These are phyloP conservation scores for Bipolaris cookei DNA, from an alignment of 2,329 filamentous ascomycete genomes.

Conservation along the genomic window DNA sequence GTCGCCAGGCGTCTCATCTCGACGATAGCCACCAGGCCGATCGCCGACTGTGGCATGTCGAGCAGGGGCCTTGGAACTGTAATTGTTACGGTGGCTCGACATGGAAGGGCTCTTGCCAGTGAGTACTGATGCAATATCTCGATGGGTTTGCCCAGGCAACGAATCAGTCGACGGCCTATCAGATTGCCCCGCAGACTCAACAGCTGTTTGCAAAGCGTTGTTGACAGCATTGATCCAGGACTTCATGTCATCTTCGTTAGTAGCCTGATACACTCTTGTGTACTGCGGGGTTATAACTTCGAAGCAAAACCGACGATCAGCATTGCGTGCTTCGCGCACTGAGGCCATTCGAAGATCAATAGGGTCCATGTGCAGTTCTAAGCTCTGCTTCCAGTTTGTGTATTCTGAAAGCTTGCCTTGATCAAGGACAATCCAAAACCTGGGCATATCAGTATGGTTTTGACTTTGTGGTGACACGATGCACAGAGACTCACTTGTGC, in stretches of 20 bases:
- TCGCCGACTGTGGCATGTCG: constrained; percentile 92
- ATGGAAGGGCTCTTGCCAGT: constrained; percentile 88
- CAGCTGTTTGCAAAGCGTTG: constrained; percentile 93
- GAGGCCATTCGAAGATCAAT: constrained; percentile 97
- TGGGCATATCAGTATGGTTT: constrained; percentile 51
- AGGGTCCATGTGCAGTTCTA: constrained; percentile 96
- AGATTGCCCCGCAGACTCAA: constrained; percentile 74
- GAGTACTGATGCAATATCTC: constrained; percentile 90
- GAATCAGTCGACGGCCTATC: constrained; percentile 59
- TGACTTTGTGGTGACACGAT: not conserved
- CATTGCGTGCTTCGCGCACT: constrained; percentile 91
- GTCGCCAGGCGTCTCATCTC: constrained; percentile 77
- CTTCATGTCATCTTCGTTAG: constrained; percentile 96
- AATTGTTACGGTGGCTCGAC: constrained; percentile 61
- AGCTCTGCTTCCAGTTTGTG: constrained; percentile 97
- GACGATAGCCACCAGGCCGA: constrained; percentile 71
- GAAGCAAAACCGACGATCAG: constrained; percentile 94
- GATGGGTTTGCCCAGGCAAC: constrained; percentile 65
- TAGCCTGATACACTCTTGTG: constrained; percentile 96
- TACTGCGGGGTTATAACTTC: constrained; percentile 97
- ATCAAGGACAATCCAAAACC: constrained; percentile 98
- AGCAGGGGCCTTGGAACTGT: constrained; percentile 66
- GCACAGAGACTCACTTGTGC: constrained; percentile 78
- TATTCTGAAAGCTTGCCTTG: constrained; percentile 97
- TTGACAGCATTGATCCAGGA: constrained; percentile 97